Percentiles rank a stretch among this genome's conserved stretches.
Evolutionary conservation across 2,329 filamentous ascomycete species (phyloP).

Genomic region (Exserohilum turcica): DNA sequence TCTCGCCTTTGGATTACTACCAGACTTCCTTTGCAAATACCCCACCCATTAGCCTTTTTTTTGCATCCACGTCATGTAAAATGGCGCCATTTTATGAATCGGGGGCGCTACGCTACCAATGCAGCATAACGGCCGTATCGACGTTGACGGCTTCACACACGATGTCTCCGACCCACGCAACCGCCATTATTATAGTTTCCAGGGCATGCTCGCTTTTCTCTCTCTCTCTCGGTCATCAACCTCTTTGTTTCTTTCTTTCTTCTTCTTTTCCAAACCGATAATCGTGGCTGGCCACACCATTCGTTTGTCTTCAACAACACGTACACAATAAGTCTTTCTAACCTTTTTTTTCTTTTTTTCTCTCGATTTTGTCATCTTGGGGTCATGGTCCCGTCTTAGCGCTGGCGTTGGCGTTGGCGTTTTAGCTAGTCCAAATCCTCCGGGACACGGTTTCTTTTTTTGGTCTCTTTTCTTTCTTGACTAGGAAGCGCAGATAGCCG

Average conservation of each 20-base stretch:
- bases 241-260: no score
- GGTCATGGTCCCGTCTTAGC: conserved; percentile 19
- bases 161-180: neutral
- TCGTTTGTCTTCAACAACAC: no score
- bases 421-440: neutral
- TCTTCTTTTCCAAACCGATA: no score
- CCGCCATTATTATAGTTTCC: neutral
- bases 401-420: conserved; percentile 24
- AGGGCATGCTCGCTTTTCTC: conserved; percentile 1
- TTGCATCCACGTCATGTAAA: conserved; percentile 4
- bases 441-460: conserved; percentile 1
- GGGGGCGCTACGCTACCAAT: neutral
- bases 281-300: no score
- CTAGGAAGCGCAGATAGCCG: no score
- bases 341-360: neutral
- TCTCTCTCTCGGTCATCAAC: neutral
- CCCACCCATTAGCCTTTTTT: neutral
- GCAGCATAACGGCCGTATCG: neutral
- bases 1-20: neutral
- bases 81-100: neutral
- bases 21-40: neutral
- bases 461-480: no score
- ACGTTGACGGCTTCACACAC: neutral
- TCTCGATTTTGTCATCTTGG: neutral
- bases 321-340: no score